Base-by-base conservation (phyloP, 176 grass and related monocot genomes). In the Musa beccarii region DNA sequence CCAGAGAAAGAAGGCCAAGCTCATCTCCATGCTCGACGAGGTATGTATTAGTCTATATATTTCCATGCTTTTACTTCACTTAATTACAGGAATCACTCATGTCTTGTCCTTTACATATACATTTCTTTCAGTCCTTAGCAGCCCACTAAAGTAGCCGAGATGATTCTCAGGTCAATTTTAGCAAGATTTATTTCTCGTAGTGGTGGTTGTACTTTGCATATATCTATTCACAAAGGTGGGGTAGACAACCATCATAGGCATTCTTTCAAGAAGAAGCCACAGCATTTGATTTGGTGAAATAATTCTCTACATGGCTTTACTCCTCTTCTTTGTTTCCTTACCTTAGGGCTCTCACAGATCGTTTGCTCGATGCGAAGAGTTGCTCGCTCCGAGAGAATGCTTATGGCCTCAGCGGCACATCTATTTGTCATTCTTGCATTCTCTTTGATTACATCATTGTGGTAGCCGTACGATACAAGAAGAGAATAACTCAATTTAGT, bases 1-100 rank as follows among this genome's bases (percentile, higher is more conserved):
- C 68, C 94, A 98, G 81, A 85, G 94, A 59, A 98, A 91, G 94
- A 98, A 98, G 75, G 86, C 90, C 70, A 93, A 93, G 84, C 87
- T 98, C 72, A 88, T 98, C 84, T 89, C 94, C 86, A 98, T 98
- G 94, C 90, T 98, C 66, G 94, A 98, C 81, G 94, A 98, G 94
- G 94, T 86, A 98, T 85, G 90, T 93, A 51, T 70, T n/a, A 43
- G 34, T 43, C 34, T 43, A 43, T 43, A 43, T 43, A 43, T 43
- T 43, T 43, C 34, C 34, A 5, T 43, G 34, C 34, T 43, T 43
- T 43, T 43, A 43, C 34, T 43, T 43, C 34, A 43, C 34, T 43
- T 43, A 43, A 43, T 43, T 43, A 43, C 34, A 6, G 34, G 34
- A 43, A 43, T 43, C 34, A 43, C 3, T 43, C 29, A 34, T 34